Base-by-base conservation (phyloP, 1,284 basidiomycete species). In the Hymenochaete sp. region DNA sequence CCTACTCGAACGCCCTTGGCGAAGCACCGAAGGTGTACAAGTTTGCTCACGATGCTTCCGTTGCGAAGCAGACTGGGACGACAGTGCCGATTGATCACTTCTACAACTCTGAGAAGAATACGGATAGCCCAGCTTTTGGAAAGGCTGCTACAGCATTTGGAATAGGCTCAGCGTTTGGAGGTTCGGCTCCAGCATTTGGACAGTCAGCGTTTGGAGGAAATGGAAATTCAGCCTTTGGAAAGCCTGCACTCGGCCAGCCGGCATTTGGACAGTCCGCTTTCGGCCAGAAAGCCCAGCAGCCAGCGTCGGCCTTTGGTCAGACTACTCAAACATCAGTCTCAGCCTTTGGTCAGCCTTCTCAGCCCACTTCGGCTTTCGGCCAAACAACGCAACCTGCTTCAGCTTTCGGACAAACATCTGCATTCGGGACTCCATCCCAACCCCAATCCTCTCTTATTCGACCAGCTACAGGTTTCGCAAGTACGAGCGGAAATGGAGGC, bases 1-100 rank as follows among this genome's bases (percentile, higher is more conserved):
- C 56, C 14, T 64, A 62, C 44, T 49, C 70, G 56, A 75, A 72
- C 44, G 78, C 73, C 1, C 65, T 69, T 13, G 59, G 58, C 14
- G 78, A 79, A 51, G 51, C 71, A 3, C 58, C 59, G 42, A 67
- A 74, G 53, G 64, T 70, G 1, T 75, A 69, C 45, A 68, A 78
- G 10, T 70, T 74, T 51, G 80, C 82, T 1, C 28, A 47, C 21
- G 36, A 52, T 62, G 13, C 67, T 67, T 47, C 47, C 56, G 45
- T 42, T 18, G 56, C 54, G 26, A 56, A 51, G 50, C 55, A 18
- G 51, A 58, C 52, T 31, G 26, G 35, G 11, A 28, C 48, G 14
- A 45, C 44, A 16, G 36, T 18, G n/a, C 49, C 41, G 16, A 35
- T 38, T 33, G 40, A 29, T 13, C 31, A 40, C n/a, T 40, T 44